Conservation (phyloP, 352 stramenopile genomes). For the Albugo candida region DNA sequence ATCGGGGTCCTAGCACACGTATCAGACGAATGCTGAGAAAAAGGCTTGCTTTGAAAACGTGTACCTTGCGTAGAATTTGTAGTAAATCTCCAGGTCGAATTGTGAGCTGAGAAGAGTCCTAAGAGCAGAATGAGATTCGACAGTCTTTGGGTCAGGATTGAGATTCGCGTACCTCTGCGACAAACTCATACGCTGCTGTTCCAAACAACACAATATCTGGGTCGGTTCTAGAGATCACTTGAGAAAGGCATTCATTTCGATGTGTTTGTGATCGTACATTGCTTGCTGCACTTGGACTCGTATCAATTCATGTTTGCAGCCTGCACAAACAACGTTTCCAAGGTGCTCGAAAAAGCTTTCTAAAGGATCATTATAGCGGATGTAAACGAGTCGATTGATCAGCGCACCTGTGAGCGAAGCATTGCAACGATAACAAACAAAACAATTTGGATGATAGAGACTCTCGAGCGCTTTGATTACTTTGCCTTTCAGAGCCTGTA, state of each 20-base stretch:
- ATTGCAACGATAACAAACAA: conserved; percentile 61
- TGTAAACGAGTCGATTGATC: neutral
- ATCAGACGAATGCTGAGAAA: neutral
- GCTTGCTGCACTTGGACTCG: neutral
- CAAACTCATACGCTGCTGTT: neutral
- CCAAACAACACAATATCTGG: neutral
- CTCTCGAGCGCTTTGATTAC: conserved; percentile 69
- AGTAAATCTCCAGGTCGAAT: conserved; percentile 64
- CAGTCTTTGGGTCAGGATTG: neutral
- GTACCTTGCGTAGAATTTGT: conserved; percentile 52
- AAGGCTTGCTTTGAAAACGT: neutral
- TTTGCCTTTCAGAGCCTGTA: conserved; percentile 55
- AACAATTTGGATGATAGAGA: conserved; percentile 70
- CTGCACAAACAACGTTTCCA: neutral
- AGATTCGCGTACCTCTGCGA: neutral
- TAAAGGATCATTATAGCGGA: neutral
- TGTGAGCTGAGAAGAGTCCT: conserved; percentile 67
- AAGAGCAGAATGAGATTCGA: neutral
- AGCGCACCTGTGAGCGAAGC: conserved; percentile 44
- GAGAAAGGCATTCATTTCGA: conserved; percentile 5
- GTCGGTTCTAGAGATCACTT: neutral
- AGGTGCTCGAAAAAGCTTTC: neutral
- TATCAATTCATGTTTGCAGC: neutral
- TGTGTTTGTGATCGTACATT: conserved; percentile 23
- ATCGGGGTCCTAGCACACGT: conserved; percentile 34